Evolutionary conservation across 2,329 filamentous ascomycete species (phyloP), one percentile per base, ranked within the genome.

Genomic region (Pseudogymnoascus sp.): DNA sequence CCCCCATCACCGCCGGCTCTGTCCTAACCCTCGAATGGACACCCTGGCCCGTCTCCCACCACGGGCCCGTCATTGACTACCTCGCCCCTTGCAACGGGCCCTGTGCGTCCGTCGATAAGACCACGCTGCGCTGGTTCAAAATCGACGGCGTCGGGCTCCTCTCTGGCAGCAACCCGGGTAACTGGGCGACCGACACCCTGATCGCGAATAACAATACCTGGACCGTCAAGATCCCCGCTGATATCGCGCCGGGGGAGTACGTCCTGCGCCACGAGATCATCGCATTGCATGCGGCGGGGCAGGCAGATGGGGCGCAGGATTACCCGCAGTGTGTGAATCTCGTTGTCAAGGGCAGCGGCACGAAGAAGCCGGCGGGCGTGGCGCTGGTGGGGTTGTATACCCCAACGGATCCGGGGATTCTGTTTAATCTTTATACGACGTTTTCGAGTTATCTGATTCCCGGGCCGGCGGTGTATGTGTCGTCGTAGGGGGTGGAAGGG

Each of bases 1-100:
- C 81, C 19, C 75, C 79, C n/a, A 80, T 88, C 39, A 76, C 78
- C n/a, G 87, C 86, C n/a, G 87, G 87, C 65, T 76, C 77, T 65
- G 77, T 76, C 9, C 72, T 89, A 67, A 76, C 81, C 63, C 74
- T 89, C 60, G 78, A 83, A 68, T 89, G 86, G 87, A 82, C 79
- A 63, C 76, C 77, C n/a, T 90, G 86, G 87, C 85, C 86, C 16
- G 76, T 80, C 9, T 81, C 78, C 62, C 84, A 90, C 75, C 79
- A 85, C 49, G 71, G 70, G 0, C 70, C 71, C 1, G 63, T 72
- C 16, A 70, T 71, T 12, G 70, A 72, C 59, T 68, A 68, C 60
- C 62, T 70, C 23, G 71, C 71, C 7, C 71, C 71, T 42, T 72
- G 71, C 64, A 71, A 72, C 33, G 75, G 77, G 25, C 71, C 74